Conservation (phyloP, 1,284 basidiomycete species). For the Exobasidium cylindrosporum region DNA sequence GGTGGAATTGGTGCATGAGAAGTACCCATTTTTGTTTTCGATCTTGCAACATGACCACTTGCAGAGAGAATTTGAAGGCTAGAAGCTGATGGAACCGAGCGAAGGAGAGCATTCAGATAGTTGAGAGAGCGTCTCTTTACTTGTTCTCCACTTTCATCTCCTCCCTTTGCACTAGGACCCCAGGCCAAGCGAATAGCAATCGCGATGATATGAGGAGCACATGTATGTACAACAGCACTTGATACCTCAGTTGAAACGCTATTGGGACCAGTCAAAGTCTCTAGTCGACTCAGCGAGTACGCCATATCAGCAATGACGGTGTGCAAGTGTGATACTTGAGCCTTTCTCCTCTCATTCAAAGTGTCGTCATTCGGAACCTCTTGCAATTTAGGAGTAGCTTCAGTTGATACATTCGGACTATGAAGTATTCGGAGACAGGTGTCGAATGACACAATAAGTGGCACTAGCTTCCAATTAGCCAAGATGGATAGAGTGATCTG, state of each 20-base stretch:
- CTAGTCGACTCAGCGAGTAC: neutral
- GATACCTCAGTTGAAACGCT: neutral
- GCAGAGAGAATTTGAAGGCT: conserved; percentile 15
- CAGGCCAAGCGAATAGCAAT: conserved; percentile 7
- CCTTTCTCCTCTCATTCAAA: neutral
- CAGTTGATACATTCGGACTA: neutral
- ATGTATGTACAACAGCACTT: neutral
- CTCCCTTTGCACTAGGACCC: conserved; percentile 11
- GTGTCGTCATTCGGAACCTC: conserved; percentile 4
- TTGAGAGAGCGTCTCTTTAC: neutral
- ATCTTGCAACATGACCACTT: neutral
- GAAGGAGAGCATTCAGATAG: neutral
- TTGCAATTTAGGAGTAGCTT: neutral
- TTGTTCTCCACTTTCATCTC: conserved; percentile 5
- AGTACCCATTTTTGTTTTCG: neutral
- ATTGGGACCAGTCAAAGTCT: neutral
- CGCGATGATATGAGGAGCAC: conserved; percentile 4
- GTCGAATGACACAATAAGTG: conserved; percentile 10
- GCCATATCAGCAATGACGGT: neutral
- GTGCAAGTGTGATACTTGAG: neutral
- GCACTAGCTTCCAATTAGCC: conserved; percentile 7
- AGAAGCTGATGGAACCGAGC: conserved; percentile 10
- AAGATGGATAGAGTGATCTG: conserved; percentile 12
- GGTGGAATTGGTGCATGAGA: conserved; percentile 15
- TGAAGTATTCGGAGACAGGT: neutral